Percentiles rank a stretch among this genome's conserved stretches.
phyloP scores from a whole-genome alignment of 768 basidiomycete genomes.

The Termitomyces eurrhizus region DNA sequence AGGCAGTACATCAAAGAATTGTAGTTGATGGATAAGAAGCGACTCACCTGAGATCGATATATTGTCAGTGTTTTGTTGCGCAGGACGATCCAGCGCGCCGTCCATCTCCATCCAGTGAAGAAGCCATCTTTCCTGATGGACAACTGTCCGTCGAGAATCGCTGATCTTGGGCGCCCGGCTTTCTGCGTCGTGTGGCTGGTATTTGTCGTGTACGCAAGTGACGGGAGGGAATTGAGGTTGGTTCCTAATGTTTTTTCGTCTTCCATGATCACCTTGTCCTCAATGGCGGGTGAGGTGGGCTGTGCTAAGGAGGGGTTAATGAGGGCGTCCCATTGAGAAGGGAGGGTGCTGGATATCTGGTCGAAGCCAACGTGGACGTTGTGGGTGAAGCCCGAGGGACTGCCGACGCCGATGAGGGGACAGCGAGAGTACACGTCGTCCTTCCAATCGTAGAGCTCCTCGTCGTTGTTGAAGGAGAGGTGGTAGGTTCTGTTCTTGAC shows the following conservation, averaged over 20 bases:
- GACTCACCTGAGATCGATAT: slow-evolving; percentile 73
- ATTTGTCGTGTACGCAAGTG: slow-evolving; percentile 11
- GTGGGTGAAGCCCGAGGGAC: slow-evolving; percentile 36
- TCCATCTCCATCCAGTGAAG: slow-evolving; percentile 73
- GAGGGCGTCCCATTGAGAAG: slow-evolving; percentile 15
- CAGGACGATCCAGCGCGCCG: slow-evolving; percentile 72
- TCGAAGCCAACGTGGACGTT: slow-evolving; percentile 36
- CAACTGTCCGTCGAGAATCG: slow-evolving; percentile 53
- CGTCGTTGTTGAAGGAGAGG: slow-evolving; percentile 34
- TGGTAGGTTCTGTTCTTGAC: slow-evolving; percentile 29
- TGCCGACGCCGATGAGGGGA: slow-evolving; percentile 31
- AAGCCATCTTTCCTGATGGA: slow-evolving; percentile 71
- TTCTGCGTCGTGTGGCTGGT: slow-evolving; percentile 3
- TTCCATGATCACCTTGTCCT: slow-evolving; percentile 6
- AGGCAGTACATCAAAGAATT: not conserved
- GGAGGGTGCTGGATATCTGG: slow-evolving; percentile 20
- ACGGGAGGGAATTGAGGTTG: slow-evolving; percentile 4
- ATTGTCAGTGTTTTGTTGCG: slow-evolving; percentile 62
- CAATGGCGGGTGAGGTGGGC: not conserved
- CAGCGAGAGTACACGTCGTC: slow-evolving; percentile 40
- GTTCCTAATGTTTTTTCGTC: slow-evolving; percentile 1
- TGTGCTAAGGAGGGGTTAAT: slow-evolving; percentile 1
- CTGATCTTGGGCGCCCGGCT: slow-evolving; percentile 19
- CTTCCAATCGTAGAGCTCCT: slow-evolving; percentile 42
- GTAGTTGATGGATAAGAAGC: not conserved